Base-by-base conservation (phyloP, 2,329 filamentous ascomycete genomes). In the Colletotrichum lindemuthianum region DNA sequence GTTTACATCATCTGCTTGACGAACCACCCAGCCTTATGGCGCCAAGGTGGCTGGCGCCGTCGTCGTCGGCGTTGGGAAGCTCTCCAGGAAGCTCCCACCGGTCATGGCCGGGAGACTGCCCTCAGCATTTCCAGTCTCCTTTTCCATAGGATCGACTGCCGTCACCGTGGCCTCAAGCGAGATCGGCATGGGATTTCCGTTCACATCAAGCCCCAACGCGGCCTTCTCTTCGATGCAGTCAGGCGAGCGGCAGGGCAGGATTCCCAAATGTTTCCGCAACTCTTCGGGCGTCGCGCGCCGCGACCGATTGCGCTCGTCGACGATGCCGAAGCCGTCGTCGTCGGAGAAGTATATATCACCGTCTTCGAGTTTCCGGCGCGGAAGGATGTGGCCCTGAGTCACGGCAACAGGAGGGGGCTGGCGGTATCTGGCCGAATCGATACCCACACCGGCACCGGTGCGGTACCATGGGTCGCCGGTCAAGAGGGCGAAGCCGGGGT, bases 221-320 rank as follows among this genome's bases (percentile, higher is more conserved):
- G 57, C 57, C 57, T 52, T 52, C 48, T 54, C 57, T 7, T 52
- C 39, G 41, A 45, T 32, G 10, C 57, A 60, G 34, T 53, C 32
- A 8, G 5, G 40, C 7, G 57, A 60, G 32, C 33, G 32, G 36
- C 0, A 10, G 32, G 16, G 40, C 39, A 44, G 12, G 24, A 56
- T 39, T 11, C 53, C 53, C 16, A 56, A 34, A 34, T 56, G 53
- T 13, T 45, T 32, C 7, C 43, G 43, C 24, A 56, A n/a, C 53
- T 56, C 53, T n/a, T 47, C 53, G 12, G 53, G 53, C 5, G 53
- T 56, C 15, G 53, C 53, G 4, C 43, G 40, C 53, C 53, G 40
- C 40, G 53, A 56, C 32, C n/a, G 43, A 24, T 56, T 56, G 33
- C 53, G 53, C 24, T 45, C 40, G 12, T 56, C 40, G 8, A 56